Evolutionary conservation across 2,329 filamentous ascomycete genomes (phyloP).

Genomic region (Colletotrichum gloeosporioides): DNA sequence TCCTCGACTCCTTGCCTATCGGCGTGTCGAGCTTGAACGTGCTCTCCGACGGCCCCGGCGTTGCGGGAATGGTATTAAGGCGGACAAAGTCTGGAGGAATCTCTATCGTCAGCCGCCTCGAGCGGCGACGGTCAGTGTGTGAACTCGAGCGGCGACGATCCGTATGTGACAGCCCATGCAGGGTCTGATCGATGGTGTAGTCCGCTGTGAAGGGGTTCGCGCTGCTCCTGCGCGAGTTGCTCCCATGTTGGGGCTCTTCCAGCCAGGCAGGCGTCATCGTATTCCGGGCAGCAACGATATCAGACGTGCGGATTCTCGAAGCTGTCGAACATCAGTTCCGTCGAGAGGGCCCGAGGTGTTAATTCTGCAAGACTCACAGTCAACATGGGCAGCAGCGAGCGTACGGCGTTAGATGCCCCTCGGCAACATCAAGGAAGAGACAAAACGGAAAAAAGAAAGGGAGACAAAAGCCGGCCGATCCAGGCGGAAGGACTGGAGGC

Average conservation of each 20-base stretch:
- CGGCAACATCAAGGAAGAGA: background rate
- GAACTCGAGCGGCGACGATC: background rate
- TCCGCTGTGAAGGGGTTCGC: slow-evolving; percentile 13
- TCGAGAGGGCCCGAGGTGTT: background rate
- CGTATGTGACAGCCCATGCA: slow-evolving; percentile 2
- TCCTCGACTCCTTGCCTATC: background rate
- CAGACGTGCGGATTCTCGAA: background rate
- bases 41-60: slow-evolving; percentile 4
- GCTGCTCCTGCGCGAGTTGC: background rate
- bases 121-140: background rate
- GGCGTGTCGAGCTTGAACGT: background rate
- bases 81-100: slow-evolving; percentile 1
- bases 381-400: background rate
- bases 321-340: background rate
- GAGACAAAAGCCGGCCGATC: background rate
- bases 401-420: background rate
- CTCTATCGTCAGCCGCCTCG: slow-evolving; percentile 3
- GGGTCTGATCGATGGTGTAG: slow-evolving; percentile 19
- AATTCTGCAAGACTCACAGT: background rate
- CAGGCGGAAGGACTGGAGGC: background rate
- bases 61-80: background rate
- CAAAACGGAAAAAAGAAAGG: background rate
- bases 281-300: background rate
- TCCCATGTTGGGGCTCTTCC: slow-evolving; percentile 3
- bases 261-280: slow-evolving; percentile 18